phyloP scores from a whole-genome alignment of 768 basidiomycete species.

The Rhodotorula toruloides region DNA sequence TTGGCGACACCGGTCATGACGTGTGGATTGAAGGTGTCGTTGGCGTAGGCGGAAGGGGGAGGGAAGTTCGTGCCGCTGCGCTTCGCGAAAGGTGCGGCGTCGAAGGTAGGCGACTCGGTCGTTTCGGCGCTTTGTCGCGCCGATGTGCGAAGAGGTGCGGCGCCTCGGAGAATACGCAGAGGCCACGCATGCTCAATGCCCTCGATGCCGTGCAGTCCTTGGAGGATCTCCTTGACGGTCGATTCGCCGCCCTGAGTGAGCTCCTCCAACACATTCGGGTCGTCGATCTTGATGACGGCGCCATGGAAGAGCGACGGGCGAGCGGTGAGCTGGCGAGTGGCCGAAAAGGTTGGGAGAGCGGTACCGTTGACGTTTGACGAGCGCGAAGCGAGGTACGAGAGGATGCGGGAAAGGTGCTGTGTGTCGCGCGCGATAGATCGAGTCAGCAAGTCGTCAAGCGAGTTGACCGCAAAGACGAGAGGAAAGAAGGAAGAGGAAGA shows the following conservation, averaged over 20 bases:
- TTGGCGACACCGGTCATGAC: constrained; percentile 55
- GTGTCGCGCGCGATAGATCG: too few species aligned
- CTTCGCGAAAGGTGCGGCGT: background rate
- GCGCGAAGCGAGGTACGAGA: constrained; percentile 1
- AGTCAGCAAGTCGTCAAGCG: too few species aligned
- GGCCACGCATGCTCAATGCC: constrained; percentile 6
- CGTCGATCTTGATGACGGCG: background rate
- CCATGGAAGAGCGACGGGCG: background rate
- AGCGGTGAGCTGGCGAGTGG: background rate
- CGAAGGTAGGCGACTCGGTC: too few species aligned
- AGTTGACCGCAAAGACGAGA: too few species aligned
- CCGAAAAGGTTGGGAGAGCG: background rate
- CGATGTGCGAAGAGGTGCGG: background rate
- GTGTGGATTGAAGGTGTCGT: constrained; percentile 34
- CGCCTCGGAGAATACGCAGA: background rate
- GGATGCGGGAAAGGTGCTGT: background rate
- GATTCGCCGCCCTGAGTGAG: background rate
- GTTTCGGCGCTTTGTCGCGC: too few species aligned
- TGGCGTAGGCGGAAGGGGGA: constrained; percentile 6
- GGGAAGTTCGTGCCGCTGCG: background rate
- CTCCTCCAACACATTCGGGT: too few species aligned
- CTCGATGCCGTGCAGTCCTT: background rate
- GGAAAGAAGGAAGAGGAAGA: too few species aligned
- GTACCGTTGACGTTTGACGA: background rate
- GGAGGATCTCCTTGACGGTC: background rate